Evolutionary conservation across 2,329 filamentous ascomycete species (phyloP).

Genomic region (Sporothrix humicola): DNA sequence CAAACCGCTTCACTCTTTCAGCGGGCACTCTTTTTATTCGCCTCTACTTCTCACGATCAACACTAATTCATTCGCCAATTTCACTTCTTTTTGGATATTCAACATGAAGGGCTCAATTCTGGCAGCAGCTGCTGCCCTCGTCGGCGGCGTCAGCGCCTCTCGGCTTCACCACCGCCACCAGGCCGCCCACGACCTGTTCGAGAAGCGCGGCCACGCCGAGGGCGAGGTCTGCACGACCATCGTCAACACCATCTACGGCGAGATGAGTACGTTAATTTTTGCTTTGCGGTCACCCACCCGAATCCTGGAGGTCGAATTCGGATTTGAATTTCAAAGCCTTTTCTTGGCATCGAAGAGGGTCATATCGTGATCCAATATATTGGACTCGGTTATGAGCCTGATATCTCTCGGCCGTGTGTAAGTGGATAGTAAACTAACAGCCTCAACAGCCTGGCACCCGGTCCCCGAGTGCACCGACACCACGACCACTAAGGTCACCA

Average conservation of each 20-base stretch:
- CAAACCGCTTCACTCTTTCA: slow-evolving; percentile 84
- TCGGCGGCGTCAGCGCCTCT: slow-evolving; percentile 60
- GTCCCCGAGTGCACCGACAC: slow-evolving; percentile 24
- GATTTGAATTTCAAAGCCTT: not conserved
- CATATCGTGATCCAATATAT: not conserved
- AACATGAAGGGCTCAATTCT: slow-evolving; percentile 78
- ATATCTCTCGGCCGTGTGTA: not conserved
- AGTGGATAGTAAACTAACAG: not conserved
- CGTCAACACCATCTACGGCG: slow-evolving; percentile 72
- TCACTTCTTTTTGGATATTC: slow-evolving; percentile 40
- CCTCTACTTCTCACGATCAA: slow-evolving; percentile 33
- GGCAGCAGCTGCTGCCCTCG: slow-evolving; percentile 67
- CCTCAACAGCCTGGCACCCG: slow-evolving; percentile 21
- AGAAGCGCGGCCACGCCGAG: slow-evolving; percentile 54
- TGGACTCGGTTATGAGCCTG: not conserved
- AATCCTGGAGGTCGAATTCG: not conserved
- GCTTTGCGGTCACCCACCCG: not conserved
- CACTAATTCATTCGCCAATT: slow-evolving; percentile 42
- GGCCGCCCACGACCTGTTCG: slow-evolving; percentile 59
- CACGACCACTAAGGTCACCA: slow-evolving; percentile 28
- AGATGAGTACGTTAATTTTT: slow-evolving; percentile 50
- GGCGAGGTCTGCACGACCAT: slow-evolving; percentile 70
- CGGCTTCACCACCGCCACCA: slow-evolving; percentile 59
- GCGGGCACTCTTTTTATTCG: slow-evolving; percentile 65
- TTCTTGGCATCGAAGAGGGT: not conserved